Evolutionary conservation across 352 stramenopile genomes (phyloP).

Genomic region (Phytophthora aleatoria): DNA sequence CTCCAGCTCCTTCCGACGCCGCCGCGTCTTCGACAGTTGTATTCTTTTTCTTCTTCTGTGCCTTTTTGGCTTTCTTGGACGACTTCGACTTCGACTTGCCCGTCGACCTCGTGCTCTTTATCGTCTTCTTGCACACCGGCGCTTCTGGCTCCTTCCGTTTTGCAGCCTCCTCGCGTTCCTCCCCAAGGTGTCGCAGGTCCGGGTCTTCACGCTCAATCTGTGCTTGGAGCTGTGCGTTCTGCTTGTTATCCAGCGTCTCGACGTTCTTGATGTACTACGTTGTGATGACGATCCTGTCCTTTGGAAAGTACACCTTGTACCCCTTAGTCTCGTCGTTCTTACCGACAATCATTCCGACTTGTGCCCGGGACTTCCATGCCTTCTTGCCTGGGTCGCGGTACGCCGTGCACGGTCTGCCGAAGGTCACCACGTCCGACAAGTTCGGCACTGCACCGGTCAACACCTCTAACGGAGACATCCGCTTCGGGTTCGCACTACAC

Average conservation of each 20-base stretch:
- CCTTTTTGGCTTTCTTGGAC: no score
- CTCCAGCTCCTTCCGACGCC: no score
- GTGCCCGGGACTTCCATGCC: not conserved
- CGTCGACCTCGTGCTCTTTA: not conserved
- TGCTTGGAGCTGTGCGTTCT: not conserved
- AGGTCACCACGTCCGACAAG: not conserved
- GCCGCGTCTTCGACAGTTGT: no score
- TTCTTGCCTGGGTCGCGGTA: conserved; percentile 1
- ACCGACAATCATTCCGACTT: not conserved
- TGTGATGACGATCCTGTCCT: not conserved
- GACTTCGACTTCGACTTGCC: not conserved
- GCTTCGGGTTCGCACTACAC: not conserved
- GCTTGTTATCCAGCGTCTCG: not conserved
- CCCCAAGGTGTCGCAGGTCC: not conserved
- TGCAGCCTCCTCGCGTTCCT: not conserved
- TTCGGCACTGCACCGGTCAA: not conserved
- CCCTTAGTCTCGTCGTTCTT: no score
- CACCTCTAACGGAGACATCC: not conserved
- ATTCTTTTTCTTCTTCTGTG: not conserved
- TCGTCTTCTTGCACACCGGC: not conserved
- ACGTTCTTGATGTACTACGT: not conserved
- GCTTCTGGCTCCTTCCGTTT: not conserved
- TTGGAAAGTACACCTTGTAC: no score
- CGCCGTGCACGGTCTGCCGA: not conserved
- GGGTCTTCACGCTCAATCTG: not conserved